Base-by-base conservation (phyloP, 768 basidiomycete genomes). In the Rhodotorula kratochvilovae region DNA sequence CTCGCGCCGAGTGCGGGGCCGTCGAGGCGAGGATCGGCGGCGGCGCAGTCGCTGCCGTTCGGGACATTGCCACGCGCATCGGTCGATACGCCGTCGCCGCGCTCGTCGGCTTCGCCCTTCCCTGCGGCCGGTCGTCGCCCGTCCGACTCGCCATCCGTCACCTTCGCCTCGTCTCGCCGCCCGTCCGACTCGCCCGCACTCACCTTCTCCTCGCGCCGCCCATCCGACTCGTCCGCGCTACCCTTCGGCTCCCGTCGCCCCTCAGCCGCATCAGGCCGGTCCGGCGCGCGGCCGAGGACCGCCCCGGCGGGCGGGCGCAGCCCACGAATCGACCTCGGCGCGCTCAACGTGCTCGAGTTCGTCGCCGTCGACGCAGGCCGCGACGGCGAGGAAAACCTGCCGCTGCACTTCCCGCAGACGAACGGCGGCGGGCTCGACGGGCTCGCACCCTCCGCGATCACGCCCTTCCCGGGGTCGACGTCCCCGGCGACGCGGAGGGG, bases 291-390 rank as follows among this genome's bases (percentile, higher is more conserved):
- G 33, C 53, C 63, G 6, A 43, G 45, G 15, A 43, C 63, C 3
- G 51, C 50, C 13, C 39, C 39, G 13, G 39, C 39, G 6, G 39
- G 39, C 39, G 13, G 39, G 48, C 48, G 23, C 23, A 27, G 16
- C 29, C 29, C 27, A 15, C 36, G 11, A 13, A 1, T 36, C 15
- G n/a, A 51, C 42, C 19, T 11, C 23, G 39, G 33, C 53, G 45
- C 27, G 11, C n/a, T 63, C 50, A 64, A 64, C 63, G 63, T 64
- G 3, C 63, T 64, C 54, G 63, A 64, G 53, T 64, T 64, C 13
- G 42, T 64, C 54, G 63, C 63, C 11, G 17, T 56, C 19, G 63
- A 64, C 54, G 42, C 31, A 5, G 63, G 54, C 0, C 16, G 42
- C 12, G 25, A 42, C 13, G 33, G 31, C 19, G 33, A 55, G 13